phyloP scores from a whole-genome alignment of 2,329 filamentous ascomycete species.

The Pseudogymnoascus sp. region DNA sequence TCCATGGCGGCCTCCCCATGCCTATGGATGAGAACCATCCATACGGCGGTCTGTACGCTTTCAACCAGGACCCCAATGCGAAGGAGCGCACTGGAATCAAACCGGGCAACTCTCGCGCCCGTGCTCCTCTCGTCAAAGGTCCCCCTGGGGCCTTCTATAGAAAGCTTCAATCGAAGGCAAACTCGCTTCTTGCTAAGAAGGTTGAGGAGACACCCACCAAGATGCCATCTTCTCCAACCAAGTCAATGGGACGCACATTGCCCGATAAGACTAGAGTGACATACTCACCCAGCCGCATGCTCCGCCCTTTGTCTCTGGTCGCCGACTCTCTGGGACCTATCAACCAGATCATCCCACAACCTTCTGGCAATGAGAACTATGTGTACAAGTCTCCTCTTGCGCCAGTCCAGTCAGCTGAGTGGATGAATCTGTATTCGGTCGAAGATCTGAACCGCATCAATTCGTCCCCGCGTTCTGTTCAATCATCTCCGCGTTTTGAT shows the following conservation, averaged over 20 bases:
- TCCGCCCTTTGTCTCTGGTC: conserved; percentile 1
- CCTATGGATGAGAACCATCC: not conserved
- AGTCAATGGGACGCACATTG: not conserved
- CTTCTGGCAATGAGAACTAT: conserved; percentile 14
- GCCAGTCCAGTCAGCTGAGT: conserved; percentile 20
- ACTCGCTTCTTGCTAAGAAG: not conserved
- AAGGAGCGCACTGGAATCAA: not conserved
- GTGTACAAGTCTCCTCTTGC: conserved; percentile 24
- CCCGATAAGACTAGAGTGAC: not conserved
- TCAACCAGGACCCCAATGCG: not conserved
- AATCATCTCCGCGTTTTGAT: not conserved
- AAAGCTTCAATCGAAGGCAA: conserved; percentile 16
- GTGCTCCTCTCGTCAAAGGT: conserved; percentile 15
- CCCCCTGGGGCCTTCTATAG: conserved; percentile 22
- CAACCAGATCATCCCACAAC: not conserved
- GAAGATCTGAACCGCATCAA: conserved; percentile 16
- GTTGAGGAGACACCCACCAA: not conserved
- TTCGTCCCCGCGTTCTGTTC: not conserved
- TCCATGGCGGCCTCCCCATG: not conserved
- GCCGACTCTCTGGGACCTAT: not conserved
- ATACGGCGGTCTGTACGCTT: not conserved
- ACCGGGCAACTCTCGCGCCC: not conserved
- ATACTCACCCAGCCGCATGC: not conserved
- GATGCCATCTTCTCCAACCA: not conserved
- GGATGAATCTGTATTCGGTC: conserved; percentile 21